Base-by-base conservation (phyloP, 2,329 filamentous ascomycete species). In the Penicillium sp. region DNA sequence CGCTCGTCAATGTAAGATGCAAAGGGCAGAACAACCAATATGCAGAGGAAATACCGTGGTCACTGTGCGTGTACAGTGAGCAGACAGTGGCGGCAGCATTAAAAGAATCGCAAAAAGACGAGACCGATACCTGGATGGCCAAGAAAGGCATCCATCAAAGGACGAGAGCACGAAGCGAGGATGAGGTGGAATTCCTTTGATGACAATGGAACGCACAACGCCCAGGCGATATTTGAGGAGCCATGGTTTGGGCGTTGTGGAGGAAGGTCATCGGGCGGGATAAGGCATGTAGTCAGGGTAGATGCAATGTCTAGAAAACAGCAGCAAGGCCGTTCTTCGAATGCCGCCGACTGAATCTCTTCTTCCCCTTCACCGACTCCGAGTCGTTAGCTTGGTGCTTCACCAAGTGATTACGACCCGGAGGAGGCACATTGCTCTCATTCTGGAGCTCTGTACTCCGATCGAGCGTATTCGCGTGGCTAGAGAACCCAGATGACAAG, bases 301-400 rank as follows among this genome's bases (percentile, higher is more conserved):
- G 19, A 50, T 33, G 49, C 19, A n/a, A 46, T 22, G 22, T 58
- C 76, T 75, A 96, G 73, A 97, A 96, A 52, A 91, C 90, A 50
- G 93, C 90, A 31, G 92, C 92, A 50, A 96, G 84, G n/a, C 94
- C 93, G 74, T 92, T 96, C 78, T 96, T 96, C 16, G 91, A 96
- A 77, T 96, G 92, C 66, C 94, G 84, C 78, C 95, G 95, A 78
- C 92, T 96, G 77, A 97, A 98, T 50, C 85, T 77, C 71, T 87
- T 87, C 66, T 82, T 80, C 50, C 83, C 83, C 71, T 85, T 86
- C 16, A 82, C 68, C n/a, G 82, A 83, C 53, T 84, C 83, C 50
- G 76, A 74, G 64, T 85, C 82, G 51, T 75, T 77, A 27, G 67
- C 66, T 55, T 76, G 73, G 52, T 76, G 74, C 60, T 81, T 81